Percentiles rank a stretch among this genome's conserved stretches.
phyloP scores from a whole-genome alignment of 2,329 filamentous ascomycete genomes.

The Xylaria arbuscula region DNA sequence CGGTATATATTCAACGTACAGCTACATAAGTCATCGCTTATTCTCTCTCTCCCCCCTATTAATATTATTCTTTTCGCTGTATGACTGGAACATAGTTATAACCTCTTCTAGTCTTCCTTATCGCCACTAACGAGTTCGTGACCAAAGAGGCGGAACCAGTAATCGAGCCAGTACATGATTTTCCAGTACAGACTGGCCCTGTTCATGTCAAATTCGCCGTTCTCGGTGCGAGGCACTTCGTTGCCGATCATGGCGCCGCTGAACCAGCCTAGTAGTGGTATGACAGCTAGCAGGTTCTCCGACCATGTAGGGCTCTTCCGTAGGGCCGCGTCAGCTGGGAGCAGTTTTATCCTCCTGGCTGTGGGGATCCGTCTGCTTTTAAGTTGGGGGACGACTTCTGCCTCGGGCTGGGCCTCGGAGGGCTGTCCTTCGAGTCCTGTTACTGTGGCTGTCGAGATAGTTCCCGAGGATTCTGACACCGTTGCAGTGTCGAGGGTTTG shows the following conservation, averaged over 20 bases:
- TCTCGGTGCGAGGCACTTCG: conserved; percentile 77
- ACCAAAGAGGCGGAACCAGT: conserved; percentile 67
- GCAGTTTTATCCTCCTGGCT: conserved; percentile 71
- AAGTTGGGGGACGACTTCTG: conserved; percentile 47
- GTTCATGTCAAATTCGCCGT: conserved; percentile 82
- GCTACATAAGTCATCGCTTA: too few relatives aligned
- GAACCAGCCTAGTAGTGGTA: conserved; percentile 79
- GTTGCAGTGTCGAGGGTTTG: conserved; percentile 67
- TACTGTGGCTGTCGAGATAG: conserved; percentile 59
- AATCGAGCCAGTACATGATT: conserved; percentile 72
- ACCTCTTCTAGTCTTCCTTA: conserved; percentile 64
- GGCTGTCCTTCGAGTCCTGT: conserved; percentile 48
- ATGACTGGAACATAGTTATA: too few relatives aligned
- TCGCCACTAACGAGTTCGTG: conserved; percentile 68
- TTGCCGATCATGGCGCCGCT: conserved; percentile 78
- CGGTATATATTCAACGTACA: background rate
- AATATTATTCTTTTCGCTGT: background rate
- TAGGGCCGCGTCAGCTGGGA: conserved; percentile 76
- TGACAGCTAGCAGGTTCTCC: conserved; percentile 71
- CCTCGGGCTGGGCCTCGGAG: conserved; percentile 42
- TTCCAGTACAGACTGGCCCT: conserved; percentile 75
- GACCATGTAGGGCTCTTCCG: conserved; percentile 74
- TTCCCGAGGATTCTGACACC: conserved; percentile 55
- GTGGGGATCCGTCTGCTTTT: conserved; percentile 72
- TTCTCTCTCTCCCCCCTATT: background rate